These are phyloP conservation scores for Fusarium piperis DNA, from an alignment of 2,329 filamentous ascomycete genomes.

Conservation along the genomic window DNA sequence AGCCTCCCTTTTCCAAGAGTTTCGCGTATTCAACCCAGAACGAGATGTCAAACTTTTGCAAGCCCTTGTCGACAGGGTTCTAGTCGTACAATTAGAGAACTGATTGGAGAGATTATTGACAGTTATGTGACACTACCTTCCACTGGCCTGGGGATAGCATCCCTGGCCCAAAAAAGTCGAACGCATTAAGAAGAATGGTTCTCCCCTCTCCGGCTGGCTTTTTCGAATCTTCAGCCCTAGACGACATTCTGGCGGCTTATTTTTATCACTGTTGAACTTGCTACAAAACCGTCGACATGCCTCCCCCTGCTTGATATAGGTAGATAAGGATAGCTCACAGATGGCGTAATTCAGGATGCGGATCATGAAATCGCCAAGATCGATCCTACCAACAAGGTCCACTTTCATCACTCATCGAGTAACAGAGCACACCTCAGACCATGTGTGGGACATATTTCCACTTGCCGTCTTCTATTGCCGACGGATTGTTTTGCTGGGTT, in stretches of 20 bases:
- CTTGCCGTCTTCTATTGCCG: neutral
- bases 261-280: neutral
- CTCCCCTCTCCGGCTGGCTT: neutral
- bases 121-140: neutral
- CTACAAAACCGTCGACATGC: neutral
- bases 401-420: neutral
- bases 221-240: no score
- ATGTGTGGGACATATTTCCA: neutral
- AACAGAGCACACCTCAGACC: neutral
- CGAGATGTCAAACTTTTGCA: neutral
- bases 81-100: neutral
- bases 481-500: no score
- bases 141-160: neutral
- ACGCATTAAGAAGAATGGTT: neutral
- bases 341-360: neutral
- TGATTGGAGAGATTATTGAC: no score
- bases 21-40: slow-evolving; percentile 5
- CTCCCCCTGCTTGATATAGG: neutral
- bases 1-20: neutral
- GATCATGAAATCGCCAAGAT: neutral
- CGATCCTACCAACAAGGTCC: neutral
- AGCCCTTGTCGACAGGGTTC: neutral
- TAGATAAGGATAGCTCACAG: neutral
- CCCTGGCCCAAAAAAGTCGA: slow-evolving; percentile 4
- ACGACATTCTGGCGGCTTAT: neutral